A percentile compares a stretch with the other conserved stretches of the same genome.
These are phyloP conservation scores for Lenwebbia sp. DNA, from an alignment of 345 rosid species.

Conservation along the genomic window DNA sequence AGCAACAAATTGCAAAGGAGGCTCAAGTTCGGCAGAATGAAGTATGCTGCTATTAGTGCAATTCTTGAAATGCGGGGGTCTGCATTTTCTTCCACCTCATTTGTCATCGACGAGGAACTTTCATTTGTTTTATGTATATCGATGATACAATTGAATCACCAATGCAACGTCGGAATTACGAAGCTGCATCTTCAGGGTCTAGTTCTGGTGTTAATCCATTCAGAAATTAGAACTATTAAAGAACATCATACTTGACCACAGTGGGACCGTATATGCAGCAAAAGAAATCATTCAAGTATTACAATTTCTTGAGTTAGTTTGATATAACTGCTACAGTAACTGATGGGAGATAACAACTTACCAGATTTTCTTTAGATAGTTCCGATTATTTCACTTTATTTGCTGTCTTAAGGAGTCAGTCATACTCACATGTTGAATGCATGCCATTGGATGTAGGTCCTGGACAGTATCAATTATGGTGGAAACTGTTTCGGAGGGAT, in stretches of 20 bases:
- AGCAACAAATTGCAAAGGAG: constrained; percentile 76
- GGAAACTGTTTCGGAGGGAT: not conserved
- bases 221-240: not conserved
- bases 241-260: not conserved
- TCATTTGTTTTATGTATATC: not conserved
- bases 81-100: not conserved
- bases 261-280: not conserved
- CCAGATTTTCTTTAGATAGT: not conserved
- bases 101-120: not conserved
- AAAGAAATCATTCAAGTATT: not conserved
- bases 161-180: not conserved
- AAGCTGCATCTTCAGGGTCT: not conserved
- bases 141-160: not conserved
- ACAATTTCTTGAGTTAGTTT: not conserved
- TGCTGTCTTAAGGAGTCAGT: not conserved
- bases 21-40: constrained; percentile 82
- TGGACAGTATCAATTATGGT: not conserved
- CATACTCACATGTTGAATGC: not conserved
- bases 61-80: not conserved
- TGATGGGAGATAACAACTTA: not conserved
- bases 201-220: not conserved
- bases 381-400: not conserved
- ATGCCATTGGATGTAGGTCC: not conserved
- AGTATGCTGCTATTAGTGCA: constrained; percentile 20
- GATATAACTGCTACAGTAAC: not conserved